Evolutionary conservation across 306 rosid genomes (phyloP).

Genomic region (Prunus mongolica): DNA sequence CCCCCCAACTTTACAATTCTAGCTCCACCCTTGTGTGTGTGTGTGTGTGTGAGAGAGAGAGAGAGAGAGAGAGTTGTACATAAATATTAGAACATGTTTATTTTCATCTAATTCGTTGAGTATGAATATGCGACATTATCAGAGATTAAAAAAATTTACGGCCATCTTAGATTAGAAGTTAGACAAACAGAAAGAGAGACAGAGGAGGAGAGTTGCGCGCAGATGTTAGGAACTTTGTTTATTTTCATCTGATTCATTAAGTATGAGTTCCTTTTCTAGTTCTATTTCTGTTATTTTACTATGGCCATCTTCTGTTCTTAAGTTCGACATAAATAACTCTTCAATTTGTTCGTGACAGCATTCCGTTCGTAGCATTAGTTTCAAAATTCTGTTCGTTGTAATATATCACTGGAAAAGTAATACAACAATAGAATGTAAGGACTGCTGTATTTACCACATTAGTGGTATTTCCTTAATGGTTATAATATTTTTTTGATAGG

Average conservation of each 20-base stretch:
- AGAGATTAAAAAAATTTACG: neutral
- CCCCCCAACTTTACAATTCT: no score
- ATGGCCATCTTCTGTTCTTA: neutral
- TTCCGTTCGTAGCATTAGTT: neutral
- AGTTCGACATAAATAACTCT: neutral
- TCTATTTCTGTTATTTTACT: neutral
- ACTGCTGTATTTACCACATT: no score
- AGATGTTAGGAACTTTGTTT: neutral
- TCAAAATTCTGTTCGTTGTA: neutral
- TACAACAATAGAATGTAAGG: neutral
- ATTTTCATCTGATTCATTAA: neutral
- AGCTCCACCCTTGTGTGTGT: neutral
- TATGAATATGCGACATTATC: neutral
- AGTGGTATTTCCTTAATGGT: no score
- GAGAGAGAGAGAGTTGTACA: neutral
- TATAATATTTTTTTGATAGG: no score
- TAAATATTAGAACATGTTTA: neutral
- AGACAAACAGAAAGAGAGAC: neutral
- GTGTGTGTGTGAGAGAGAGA: neutral
- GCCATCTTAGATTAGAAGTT: no score
- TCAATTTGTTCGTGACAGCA: neutral
- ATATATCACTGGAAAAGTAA: neutral
- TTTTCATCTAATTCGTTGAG: neutral
- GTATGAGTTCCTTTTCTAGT: neutral
- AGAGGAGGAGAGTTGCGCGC: neutral